Evolutionary conservation across 2,329 filamentous ascomycete genomes (phyloP).

Genomic region (Diplodia corticola): DNA sequence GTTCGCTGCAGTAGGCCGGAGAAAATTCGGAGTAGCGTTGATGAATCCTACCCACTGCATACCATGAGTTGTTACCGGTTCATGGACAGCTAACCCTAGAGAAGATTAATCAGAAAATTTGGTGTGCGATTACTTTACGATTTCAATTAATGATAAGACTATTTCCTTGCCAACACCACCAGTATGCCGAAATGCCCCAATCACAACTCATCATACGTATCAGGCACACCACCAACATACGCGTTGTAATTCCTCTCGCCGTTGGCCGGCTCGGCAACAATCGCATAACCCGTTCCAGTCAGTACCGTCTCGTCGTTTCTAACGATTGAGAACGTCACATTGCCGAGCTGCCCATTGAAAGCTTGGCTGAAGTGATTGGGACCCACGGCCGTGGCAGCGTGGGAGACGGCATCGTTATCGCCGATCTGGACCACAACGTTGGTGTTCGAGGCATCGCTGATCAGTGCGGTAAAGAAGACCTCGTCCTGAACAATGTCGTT

Average conservation of each 20-base stretch:
- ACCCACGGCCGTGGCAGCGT: conserved; percentile 4
- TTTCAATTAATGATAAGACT: too few species aligned
- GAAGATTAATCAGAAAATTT: too few species aligned
- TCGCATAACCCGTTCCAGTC: conserved; percentile 18
- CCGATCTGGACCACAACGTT: conserved; percentile 23
- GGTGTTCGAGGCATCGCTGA: conserved; percentile 25
- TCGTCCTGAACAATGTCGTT: conserved; percentile 45
- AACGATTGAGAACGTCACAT: conserved; percentile 24
- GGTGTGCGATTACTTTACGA: too few species aligned
- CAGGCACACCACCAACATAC: conserved; percentile 24
- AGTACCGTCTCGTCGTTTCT: conserved; percentile 19
- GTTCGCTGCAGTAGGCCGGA: too few species aligned
- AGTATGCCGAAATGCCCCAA: too few species aligned
- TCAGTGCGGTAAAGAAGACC: conserved; percentile 46
- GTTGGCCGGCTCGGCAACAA: background rate
- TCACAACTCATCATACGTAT: conserved; percentile 1
- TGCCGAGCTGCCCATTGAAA: conserved; percentile 25
- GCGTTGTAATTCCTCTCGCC: conserved; percentile 27
- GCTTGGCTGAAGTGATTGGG: conserved; percentile 23
- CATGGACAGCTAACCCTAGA: too few species aligned
- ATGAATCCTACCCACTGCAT: too few species aligned
- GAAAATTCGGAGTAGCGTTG: too few species aligned
- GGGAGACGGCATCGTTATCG: conserved; percentile 11
- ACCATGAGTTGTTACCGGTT: too few species aligned
- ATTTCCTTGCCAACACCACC: too few species aligned